Conservation (phyloP, 2,329 filamentous ascomycete genomes). For the Penicillium corylophilum region DNA sequence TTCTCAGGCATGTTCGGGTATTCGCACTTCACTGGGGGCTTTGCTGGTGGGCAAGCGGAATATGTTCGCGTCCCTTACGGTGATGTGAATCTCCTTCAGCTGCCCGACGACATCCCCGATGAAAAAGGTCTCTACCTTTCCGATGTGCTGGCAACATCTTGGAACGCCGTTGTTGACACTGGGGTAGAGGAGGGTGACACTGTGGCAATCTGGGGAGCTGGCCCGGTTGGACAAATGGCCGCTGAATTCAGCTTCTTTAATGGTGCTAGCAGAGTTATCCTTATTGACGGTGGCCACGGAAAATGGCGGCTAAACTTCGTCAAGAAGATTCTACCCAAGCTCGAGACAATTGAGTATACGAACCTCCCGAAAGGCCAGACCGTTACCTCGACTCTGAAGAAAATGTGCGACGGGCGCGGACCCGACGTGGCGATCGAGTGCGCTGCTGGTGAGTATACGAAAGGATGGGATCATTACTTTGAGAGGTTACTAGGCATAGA, state of each 20-base stretch:
- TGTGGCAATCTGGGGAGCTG: conserved; percentile 81
- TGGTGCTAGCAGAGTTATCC: conserved; percentile 72
- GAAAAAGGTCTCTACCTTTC: conserved; percentile 81
- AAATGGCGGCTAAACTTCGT: conserved; percentile 66
- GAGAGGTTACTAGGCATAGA: conserved; percentile 66
- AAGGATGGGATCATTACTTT: conserved; percentile 61
- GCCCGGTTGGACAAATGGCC: conserved; percentile 79
- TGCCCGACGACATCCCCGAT: conserved; percentile 76
- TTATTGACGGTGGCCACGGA: conserved; percentile 69
- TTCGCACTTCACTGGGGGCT: not conserved
- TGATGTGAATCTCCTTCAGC: not conserved
- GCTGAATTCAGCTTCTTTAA: conserved; percentile 67
- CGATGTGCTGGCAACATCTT: conserved; percentile 76
- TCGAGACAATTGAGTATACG: conserved; percentile 69
- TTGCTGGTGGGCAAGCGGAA: not conserved
- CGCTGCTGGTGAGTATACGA: conserved; percentile 62
- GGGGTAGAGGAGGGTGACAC: conserved; percentile 71
- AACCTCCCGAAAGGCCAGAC: conserved; percentile 61
- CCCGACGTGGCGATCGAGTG: conserved; percentile 74
- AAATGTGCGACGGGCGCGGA: conserved; percentile 47
- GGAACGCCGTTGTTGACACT: conserved; percentile 80
- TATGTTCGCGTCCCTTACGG: not conserved
- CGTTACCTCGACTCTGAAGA: conserved; percentile 70
- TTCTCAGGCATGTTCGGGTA: not conserved
- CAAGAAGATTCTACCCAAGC: conserved; percentile 61